These are phyloP conservation scores for Wickerhamomyces tratensis DNA, from an alignment of 805 yeast genomes.

Conservation along the genomic window DNA sequence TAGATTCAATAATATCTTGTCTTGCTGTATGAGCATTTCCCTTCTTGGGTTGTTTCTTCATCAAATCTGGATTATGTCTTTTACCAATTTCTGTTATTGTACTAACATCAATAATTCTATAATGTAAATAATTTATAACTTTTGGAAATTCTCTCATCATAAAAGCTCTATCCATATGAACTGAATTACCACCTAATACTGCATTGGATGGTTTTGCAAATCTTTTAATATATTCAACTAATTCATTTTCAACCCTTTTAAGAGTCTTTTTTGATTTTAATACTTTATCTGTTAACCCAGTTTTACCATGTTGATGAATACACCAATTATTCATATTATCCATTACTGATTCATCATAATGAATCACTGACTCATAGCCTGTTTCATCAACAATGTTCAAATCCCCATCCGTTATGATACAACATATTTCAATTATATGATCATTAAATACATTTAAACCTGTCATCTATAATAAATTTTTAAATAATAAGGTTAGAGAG, in stretches of 20 bases:
- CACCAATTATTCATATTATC: constrained; percentile 88
- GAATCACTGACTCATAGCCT: constrained; percentile 79
- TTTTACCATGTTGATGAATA: constrained; percentile 58
- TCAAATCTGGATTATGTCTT: constrained; percentile 64
- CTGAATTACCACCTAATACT: constrained; percentile 81
- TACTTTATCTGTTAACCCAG: constrained; percentile 73
- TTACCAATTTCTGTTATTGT: constrained; percentile 69
- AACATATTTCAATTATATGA: constrained; percentile 84
- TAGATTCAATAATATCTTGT: constrained; percentile 83
- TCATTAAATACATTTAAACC: constrained; percentile 80
- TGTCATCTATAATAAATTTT: constrained; percentile 56
- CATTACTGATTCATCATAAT: constrained; percentile 50
- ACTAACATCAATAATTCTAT: constrained; percentile 88
- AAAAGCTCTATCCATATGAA: constrained; percentile 86
- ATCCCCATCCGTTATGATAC: constrained; percentile 79
- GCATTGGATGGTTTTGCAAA: constrained; percentile 48
- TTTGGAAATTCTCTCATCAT: constrained; percentile 77
- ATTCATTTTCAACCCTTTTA: constrained; percentile 53
- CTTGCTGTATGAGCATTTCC: constrained; percentile 74
- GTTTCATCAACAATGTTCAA: constrained; percentile 55
- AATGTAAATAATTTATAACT: constrained; percentile 50
- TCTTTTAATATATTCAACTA: constrained; percentile 49
- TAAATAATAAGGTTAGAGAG: too few relatives aligned
- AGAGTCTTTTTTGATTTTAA: constrained; percentile 43
- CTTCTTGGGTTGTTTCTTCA: constrained; percentile 53